Evolutionary conservation across 257 asterid genomes (phyloP).

Genomic region (Hygrophila difformis): DNA sequence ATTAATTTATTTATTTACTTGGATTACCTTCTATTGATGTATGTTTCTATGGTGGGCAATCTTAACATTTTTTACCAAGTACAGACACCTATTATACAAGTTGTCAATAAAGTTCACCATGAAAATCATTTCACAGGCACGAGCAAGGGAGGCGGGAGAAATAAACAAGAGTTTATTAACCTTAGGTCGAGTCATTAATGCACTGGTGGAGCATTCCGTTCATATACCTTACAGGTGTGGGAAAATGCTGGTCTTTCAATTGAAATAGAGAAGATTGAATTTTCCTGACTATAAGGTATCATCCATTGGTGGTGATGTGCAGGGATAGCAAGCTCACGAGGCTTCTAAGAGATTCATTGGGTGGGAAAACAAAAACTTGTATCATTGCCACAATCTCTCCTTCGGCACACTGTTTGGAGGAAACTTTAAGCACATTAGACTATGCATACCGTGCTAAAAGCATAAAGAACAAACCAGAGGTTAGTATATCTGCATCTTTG

Average conservation of each 20-base stretch:
- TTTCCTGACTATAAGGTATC: slow-evolving; percentile 14
- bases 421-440: slow-evolving; percentile 77
- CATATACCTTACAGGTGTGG: slow-evolving; percentile 81
- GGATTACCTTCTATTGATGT: no score
- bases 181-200: slow-evolving; percentile 75
- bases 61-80: neutral
- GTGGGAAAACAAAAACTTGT: slow-evolving; percentile 87
- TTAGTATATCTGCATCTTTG: slow-evolving; percentile 9
- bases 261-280: slow-evolving; percentile 3
- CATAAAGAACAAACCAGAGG: slow-evolving; percentile 87
- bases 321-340: slow-evolving; percentile 92
- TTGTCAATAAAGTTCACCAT: slow-evolving; percentile 12
- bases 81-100: no score
- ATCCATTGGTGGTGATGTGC: slow-evolving; percentile 8
- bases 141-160: slow-evolving; percentile 95
- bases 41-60: slow-evolving; percentile 2
- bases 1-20: no score
- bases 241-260: slow-evolving; percentile 4
- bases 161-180: slow-evolving; percentile 84
- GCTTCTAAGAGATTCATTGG: slow-evolving; percentile 74
- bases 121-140: slow-evolving; percentile 36
- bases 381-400: slow-evolving; percentile 82
- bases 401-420: slow-evolving; percentile 62
- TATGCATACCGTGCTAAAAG: slow-evolving; percentile 84
- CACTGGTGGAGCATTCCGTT: slow-evolving; percentile 75